phyloP scores from a whole-genome alignment of 192 early-diverging fungal genomes.

The Entophlyctis luteolus region DNA sequence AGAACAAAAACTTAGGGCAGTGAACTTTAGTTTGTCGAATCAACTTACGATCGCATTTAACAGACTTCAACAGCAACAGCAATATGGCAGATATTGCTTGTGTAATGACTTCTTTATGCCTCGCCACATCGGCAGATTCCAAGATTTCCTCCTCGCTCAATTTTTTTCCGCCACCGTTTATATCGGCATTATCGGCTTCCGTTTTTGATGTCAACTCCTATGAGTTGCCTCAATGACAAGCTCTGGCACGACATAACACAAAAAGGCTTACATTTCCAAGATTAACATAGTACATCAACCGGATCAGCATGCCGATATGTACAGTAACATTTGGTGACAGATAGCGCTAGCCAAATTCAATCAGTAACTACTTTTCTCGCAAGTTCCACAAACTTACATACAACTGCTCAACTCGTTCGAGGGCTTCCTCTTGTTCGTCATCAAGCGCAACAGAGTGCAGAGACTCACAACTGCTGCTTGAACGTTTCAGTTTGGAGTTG shows the following conservation, averaged over 20 bases:
- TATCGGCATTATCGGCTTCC: not conserved
- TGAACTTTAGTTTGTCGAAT: too few species aligned
- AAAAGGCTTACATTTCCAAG: constrained; percentile 31
- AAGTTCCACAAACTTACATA: constrained; percentile 32
- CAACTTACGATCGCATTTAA: constrained; percentile 63
- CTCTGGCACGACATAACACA: too few species aligned
- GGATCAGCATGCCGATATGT: constrained; percentile 47
- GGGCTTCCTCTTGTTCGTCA: too few species aligned
- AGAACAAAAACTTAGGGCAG: not conserved
- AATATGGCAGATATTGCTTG: constrained; percentile 68
- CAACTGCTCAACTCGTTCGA: constrained; percentile 33
- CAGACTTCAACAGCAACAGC: constrained; percentile 58
- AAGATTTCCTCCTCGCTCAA: constrained; percentile 23
- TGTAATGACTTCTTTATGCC: constrained; percentile 69
- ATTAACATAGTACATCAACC: constrained; percentile 51
- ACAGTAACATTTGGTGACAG: constrained; percentile 35
- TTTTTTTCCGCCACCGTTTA: not conserved
- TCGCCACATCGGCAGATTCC: constrained; percentile 52
- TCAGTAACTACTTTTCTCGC: not conserved
- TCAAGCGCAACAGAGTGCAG: not conserved
- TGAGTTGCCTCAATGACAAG: too few species aligned
- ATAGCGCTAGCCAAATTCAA: constrained; percentile 24
- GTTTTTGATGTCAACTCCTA: too few species aligned
- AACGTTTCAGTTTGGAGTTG: not conserved
- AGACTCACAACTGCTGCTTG: not conserved